Percentiles rank a stretch among this genome's conserved stretches.
Evolutionary conservation across 73 alveolate genomes (phyloP).

Genomic region (Uronychia binucleata): DNA sequence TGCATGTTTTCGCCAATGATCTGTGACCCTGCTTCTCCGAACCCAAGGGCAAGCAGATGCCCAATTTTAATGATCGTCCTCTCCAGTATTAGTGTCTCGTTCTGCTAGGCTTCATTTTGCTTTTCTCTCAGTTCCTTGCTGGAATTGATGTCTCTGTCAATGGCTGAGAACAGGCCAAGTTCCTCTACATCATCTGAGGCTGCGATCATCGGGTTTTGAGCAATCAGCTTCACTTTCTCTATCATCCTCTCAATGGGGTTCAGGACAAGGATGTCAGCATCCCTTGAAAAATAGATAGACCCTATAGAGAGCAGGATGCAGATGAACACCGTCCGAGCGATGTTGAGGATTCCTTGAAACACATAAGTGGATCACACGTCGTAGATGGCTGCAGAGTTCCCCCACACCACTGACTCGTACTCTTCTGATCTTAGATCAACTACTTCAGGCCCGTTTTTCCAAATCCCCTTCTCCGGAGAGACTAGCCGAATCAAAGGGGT

Average conservation of each 20-base stretch:
- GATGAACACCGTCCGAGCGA: slow-evolving; percentile 50
- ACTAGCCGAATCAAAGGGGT: not conserved
- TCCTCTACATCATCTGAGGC: slow-evolving; percentile 47
- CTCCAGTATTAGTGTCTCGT: slow-evolving; percentile 74
- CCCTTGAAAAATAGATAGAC: slow-evolving; percentile 51
- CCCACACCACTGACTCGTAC: not conserved
- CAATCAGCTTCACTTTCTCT: slow-evolving; percentile 51
- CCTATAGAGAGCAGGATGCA: slow-evolving; percentile 46
- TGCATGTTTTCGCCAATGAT: slow-evolving; percentile 68
- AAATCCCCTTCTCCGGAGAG: not conserved
- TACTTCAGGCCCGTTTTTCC: not conserved
- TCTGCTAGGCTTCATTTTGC: slow-evolving; percentile 21
- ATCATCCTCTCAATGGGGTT: slow-evolving; percentile 64
- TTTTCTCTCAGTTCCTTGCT: not conserved
- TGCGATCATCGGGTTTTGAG: slow-evolving; percentile 60
- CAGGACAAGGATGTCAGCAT: slow-evolving; percentile 57
- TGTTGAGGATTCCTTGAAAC: slow-evolving; percentile 41
- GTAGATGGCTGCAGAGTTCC: slow-evolving; percentile 15
- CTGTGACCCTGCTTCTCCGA: slow-evolving; percentile 77
- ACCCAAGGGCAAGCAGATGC: slow-evolving; percentile 70
- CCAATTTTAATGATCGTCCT: slow-evolving; percentile 79
- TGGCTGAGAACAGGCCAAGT: slow-evolving; percentile 25
- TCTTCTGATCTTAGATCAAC: slow-evolving; percentile 1
- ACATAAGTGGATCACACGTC: not conserved
- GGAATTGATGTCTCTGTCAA: not conserved